A percentile compares a stretch with the other conserved stretches of the same genome.
phyloP scores from a whole-genome alignment of 345 rosid species.

The Kandelia obovata region DNA sequence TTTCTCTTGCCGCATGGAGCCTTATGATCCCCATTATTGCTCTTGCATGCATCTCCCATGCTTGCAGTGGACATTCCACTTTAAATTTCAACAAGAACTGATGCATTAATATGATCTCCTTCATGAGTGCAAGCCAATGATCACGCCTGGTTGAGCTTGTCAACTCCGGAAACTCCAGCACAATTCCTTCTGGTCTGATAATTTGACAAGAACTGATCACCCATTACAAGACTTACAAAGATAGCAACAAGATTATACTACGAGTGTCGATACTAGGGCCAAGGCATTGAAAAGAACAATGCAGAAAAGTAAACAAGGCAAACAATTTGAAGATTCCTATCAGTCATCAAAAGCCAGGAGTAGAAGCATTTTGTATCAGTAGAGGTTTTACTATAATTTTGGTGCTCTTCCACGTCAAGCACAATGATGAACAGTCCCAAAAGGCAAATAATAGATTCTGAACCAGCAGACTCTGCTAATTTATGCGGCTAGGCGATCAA shows the following conservation, averaged over 20 bases:
- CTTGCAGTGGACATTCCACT: conserved; percentile 46
- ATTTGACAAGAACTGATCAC: no score
- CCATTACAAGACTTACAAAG: no score
- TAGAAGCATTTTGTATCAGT: no score
- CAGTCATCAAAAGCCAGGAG: background rate
- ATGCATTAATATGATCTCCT: conserved; percentile 72
- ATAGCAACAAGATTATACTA: no score
- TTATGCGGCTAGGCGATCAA: no score
- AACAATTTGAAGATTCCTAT: background rate
- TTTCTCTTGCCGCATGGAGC: conserved; percentile 89
- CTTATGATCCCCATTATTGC: conserved; percentile 73
- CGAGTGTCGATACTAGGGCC: no score
- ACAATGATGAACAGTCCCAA: background rate
- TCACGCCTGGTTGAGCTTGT: conserved; percentile 93
- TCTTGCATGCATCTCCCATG: conserved; percentile 82
- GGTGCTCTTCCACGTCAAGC: background rate
- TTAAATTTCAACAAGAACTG: conserved; percentile 50
- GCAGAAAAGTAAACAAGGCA: background rate
- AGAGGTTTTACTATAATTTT: no score
- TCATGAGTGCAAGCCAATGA: conserved; percentile 74
- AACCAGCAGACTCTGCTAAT: no score
- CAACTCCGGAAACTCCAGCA: conserved; percentile 90
- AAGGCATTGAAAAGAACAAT: no score
- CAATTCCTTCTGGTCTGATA: conserved; percentile 61
- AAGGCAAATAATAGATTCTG: no score